phyloP scores from a whole-genome alignment of 2,329 filamentous ascomycete genomes.

The Macroventuria anomochaeta region DNA sequence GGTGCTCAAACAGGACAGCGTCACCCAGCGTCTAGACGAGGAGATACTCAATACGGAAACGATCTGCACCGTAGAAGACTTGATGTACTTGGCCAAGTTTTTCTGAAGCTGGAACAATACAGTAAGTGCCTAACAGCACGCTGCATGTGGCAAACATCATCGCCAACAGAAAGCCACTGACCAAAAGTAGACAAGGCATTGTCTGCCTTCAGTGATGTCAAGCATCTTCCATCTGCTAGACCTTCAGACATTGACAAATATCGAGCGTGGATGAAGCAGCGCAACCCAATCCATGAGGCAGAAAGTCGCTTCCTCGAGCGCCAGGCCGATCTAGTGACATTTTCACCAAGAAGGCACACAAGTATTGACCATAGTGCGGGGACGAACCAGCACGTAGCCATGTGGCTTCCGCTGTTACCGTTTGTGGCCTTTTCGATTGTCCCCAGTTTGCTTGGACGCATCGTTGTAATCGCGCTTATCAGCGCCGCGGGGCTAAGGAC shows the following conservation, averaged over 20 bases:
- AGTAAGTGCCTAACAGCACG: conserved; percentile 53
- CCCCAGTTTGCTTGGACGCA: conserved; percentile 49
- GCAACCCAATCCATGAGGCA: conserved; percentile 62
- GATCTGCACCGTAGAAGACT: conserved; percentile 67
- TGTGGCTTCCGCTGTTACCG: conserved; percentile 49
- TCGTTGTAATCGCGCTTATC: conserved; percentile 50
- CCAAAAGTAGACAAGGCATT: conserved; percentile 57
- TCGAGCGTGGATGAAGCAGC: conserved; percentile 62
- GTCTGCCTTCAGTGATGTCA: conserved; percentile 62
- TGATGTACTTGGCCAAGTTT: conserved; percentile 67
- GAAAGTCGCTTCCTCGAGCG: conserved; percentile 68
- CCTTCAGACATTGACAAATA: conserved; percentile 61
- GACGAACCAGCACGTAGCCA: conserved; percentile 31
- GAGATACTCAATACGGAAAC: conserved; percentile 60
- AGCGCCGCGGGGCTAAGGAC: conserved; percentile 46
- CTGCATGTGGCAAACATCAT: background rate
- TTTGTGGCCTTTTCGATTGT: conserved; percentile 53
- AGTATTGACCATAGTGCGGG: conserved; percentile 19
- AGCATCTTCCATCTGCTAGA: conserved; percentile 58
- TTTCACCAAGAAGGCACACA: conserved; percentile 32
- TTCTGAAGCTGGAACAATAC: conserved; percentile 71
- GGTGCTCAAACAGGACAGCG: conserved; percentile 35
- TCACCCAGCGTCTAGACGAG: conserved; percentile 65
- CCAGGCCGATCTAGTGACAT: conserved; percentile 61
- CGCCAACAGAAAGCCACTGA: conserved; percentile 5